Conservation (phyloP, 768 basidiomycete species). For the Boletus subcaerulescens region DNA sequence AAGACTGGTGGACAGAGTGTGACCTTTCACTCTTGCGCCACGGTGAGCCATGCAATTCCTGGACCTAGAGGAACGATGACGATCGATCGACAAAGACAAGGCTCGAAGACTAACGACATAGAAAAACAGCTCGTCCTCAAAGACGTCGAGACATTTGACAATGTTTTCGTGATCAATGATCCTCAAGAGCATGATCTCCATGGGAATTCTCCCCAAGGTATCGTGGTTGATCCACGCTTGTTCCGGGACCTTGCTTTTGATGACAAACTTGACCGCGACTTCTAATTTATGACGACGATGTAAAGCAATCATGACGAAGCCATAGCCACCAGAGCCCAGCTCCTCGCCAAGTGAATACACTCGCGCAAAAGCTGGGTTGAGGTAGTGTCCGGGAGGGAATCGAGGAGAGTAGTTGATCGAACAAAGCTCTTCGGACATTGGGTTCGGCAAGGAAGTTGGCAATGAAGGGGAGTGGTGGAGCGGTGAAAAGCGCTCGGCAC, state of each 20-base stretch:
- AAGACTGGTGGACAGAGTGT: constrained; percentile 22
- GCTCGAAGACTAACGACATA: constrained; percentile 64
- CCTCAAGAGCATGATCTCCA: constrained; percentile 76
- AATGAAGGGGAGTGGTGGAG: constrained; percentile 3
- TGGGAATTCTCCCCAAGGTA: constrained; percentile 61
- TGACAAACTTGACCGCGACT: constrained; percentile 94
- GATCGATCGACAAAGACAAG: not conserved
- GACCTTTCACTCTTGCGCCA: constrained; percentile 58
- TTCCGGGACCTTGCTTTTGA: constrained; percentile 64
- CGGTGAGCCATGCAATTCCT: constrained; percentile 90
- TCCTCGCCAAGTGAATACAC: constrained; percentile 67
- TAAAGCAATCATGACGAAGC: constrained; percentile 87
- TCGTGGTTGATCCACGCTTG: constrained; percentile 58
- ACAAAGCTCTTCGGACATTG: constrained; percentile 11
- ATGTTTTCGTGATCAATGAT: constrained; percentile 77
- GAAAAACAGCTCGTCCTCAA: constrained; percentile 80
- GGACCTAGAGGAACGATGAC: constrained; percentile 51
- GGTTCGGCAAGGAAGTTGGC: not conserved
- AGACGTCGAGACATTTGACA: constrained; percentile 79
- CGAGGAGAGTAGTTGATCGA: constrained; percentile 39
- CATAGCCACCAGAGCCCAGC: constrained; percentile 90
- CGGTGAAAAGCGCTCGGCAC: constrained; percentile 1
- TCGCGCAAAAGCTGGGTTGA: constrained; percentile 58
- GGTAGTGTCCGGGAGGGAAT: constrained; percentile 59
- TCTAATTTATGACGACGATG: constrained; percentile 58